These are phyloP conservation scores for Ceratocystiopsis sp. DNA, from an alignment of 2,329 filamentous ascomycete genomes.

Conservation along the genomic window DNA sequence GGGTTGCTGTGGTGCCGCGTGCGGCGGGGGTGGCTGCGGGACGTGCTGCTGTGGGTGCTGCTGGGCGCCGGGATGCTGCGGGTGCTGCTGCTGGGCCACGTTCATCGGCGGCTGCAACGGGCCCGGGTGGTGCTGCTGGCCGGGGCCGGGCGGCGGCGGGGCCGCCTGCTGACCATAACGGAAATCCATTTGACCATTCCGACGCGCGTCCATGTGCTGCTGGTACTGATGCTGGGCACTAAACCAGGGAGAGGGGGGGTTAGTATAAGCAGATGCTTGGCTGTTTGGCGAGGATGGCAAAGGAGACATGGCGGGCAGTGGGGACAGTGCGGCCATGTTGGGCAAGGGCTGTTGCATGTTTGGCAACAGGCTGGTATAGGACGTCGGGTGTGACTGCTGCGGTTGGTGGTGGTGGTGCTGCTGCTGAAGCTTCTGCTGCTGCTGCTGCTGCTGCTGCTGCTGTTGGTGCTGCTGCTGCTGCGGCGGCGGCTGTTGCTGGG, in stretches of 20 bases:
- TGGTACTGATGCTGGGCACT: conserved; percentile 26
- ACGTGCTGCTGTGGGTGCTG: conserved; percentile 16
- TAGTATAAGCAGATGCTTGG: conserved; percentile 14
- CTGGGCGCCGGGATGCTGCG: conserved; percentile 19
- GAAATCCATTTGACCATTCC: conserved; percentile 14
- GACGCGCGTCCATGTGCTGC: conserved; percentile 24
- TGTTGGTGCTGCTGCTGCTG: conserved; percentile 9
- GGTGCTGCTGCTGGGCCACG: conserved; percentile 19
- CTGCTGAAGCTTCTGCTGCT: neutral
- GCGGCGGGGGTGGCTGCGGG: conserved; percentile 7
- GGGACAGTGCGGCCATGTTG: neutral
- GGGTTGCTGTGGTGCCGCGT: conserved; percentile 7
- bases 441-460: conserved; percentile 3
- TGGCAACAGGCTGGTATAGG: neutral
- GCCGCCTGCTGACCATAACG: conserved; percentile 12
- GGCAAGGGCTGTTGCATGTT: neutral
- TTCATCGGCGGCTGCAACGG: conserved; percentile 21
- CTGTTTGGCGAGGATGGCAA: too few species aligned
- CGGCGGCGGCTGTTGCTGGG: conserved; percentile 8
- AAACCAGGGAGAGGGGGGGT: conserved; percentile 18
- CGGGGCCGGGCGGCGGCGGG: conserved; percentile 14
- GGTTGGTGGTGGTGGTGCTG: neutral
- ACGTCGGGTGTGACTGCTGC: too few species aligned
- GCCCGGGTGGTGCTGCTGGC: conserved; percentile 16
- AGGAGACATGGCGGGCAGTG: neutral